Conservation (phyloP, 164 flowering plant genomes). For the Malania oleifera region DNA sequence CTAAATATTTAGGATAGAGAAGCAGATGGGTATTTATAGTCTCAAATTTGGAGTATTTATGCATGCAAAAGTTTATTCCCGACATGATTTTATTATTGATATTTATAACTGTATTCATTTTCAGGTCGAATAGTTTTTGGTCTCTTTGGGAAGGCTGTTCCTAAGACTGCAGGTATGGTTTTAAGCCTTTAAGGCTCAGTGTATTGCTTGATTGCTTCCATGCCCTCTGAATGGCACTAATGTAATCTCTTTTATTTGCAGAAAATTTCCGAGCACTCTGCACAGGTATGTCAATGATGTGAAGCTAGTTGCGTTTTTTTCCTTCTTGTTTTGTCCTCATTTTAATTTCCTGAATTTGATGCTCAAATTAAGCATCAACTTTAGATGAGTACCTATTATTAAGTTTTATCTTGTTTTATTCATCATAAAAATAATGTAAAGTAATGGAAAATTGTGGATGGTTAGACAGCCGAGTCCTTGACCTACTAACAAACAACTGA, state of each 20-base stretch:
- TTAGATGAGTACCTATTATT: too few relatives aligned
- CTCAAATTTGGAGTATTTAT: too few relatives aligned
- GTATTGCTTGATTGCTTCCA: conserved; percentile 2
- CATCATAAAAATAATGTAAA: too few relatives aligned
- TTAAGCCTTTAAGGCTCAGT: background rate
- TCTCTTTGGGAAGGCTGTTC: conserved; percentile 84
- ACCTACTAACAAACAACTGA: too few relatives aligned
- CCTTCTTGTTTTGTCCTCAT: background rate
- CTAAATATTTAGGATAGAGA: too few relatives aligned
- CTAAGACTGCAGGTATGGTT: conserved; percentile 63
- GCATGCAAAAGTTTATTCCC: too few relatives aligned
- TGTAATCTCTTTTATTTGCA: conserved; percentile 28
- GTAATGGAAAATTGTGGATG: too few relatives aligned
- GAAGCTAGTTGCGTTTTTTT: conserved; percentile 12
- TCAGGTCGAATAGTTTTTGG: conserved; percentile 88
- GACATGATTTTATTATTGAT: too few relatives aligned
- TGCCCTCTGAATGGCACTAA: background rate
- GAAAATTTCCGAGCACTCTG: conserved; percentile 94
- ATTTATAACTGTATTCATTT: conserved; percentile 9
- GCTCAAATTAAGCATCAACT: background rate
- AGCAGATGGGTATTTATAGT: too few relatives aligned
- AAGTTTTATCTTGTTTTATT: too few relatives aligned
- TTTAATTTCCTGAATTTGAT: background rate
- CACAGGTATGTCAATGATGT: conserved; percentile 49
- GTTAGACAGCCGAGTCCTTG: too few relatives aligned